A percentile compares a stretch with the other conserved stretches of the same genome.
phyloP scores from a whole-genome alignment of 805 yeast genomes.

The Komagataella populi region DNA sequence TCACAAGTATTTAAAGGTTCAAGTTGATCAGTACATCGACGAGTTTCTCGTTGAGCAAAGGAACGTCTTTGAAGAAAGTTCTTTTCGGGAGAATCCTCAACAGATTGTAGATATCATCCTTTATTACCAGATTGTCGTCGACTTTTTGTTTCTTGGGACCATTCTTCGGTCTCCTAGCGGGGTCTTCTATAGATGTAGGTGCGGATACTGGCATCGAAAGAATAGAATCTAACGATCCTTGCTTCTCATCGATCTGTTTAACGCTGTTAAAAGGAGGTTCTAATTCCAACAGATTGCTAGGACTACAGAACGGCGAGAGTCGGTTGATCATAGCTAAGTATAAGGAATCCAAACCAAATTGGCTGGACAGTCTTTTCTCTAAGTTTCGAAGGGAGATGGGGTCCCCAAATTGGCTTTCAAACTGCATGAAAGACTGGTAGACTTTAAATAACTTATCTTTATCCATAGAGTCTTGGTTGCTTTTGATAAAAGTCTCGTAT shows the following conservation, averaged over 20 bases:
- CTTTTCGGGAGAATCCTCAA: slow-evolving; percentile 43
- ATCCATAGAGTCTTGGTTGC: slow-evolving; percentile 17
- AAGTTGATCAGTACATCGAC: not conserved
- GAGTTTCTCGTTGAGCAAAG: not conserved
- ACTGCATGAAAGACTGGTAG: slow-evolving; percentile 45
- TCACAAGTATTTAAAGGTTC: not conserved
- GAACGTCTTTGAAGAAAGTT: not conserved
- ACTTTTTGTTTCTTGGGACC: slow-evolving; percentile 5
- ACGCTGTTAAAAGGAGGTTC: slow-evolving; percentile 23
- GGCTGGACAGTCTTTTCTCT: slow-evolving; percentile 31
- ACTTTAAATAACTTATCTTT: slow-evolving; percentile 27
- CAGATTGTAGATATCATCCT: slow-evolving; percentile 33
- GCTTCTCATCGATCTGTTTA: slow-evolving; percentile 18
- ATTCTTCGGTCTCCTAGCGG: slow-evolving; percentile 1
- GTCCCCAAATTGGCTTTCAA: slow-evolving; percentile 62
- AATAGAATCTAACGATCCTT: not conserved
- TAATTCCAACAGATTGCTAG: slow-evolving; percentile 7
- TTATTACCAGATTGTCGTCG: slow-evolving; percentile 14
- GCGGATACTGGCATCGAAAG: slow-evolving; percentile 17
- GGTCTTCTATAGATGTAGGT: slow-evolving; percentile 21
- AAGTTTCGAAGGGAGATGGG: slow-evolving; percentile 51
- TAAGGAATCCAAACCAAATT: not conserved
- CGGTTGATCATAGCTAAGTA: not conserved
- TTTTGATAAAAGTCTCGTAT: slow-evolving; percentile 64
- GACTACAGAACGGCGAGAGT: not conserved